Conservation (phyloP, 2,329 filamentous ascomycete genomes). For the Ceratocystis huliohia region DNA sequence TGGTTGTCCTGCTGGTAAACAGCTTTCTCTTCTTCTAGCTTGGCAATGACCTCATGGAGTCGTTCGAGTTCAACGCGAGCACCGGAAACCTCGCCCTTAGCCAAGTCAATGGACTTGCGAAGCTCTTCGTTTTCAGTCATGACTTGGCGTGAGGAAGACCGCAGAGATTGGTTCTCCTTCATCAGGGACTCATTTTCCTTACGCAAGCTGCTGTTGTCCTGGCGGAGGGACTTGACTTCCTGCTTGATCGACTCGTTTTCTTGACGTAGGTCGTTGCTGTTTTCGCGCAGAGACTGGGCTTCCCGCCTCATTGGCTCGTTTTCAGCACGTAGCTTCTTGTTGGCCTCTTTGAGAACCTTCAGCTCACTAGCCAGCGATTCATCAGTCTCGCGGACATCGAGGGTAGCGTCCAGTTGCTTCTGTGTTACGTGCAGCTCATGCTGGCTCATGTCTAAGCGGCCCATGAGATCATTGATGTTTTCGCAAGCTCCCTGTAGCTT, state of each 20-base stretch:
- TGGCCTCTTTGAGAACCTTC: slow-evolving; percentile 29
- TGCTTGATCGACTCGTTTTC: slow-evolving; percentile 30
- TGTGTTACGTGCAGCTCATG: slow-evolving; percentile 34
- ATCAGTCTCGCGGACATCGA: slow-evolving; percentile 31
- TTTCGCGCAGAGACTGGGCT: slow-evolving; percentile 31
- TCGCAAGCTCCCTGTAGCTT: slow-evolving; percentile 50
- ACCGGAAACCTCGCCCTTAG: slow-evolving; percentile 33
- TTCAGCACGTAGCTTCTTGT: slow-evolving; percentile 22
- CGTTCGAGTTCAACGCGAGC: slow-evolving; percentile 32
- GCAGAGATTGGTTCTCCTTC: slow-evolving; percentile 36
- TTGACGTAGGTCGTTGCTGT: slow-evolving; percentile 31
- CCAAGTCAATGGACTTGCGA: slow-evolving; percentile 31
- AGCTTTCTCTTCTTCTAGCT: slow-evolving; percentile 33
- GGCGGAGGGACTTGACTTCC: slow-evolving; percentile 33
- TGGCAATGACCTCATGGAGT: slow-evolving; percentile 30
- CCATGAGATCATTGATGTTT: slow-evolving; percentile 40
- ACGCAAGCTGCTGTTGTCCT: slow-evolving; percentile 32
- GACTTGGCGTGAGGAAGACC: slow-evolving; percentile 31
- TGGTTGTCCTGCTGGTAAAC: slow-evolving; percentile 39
- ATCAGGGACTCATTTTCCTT: slow-evolving; percentile 34
- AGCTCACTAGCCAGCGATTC: slow-evolving; percentile 33
- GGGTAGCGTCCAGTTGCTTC: slow-evolving; percentile 32
- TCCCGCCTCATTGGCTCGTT: slow-evolving; percentile 30
- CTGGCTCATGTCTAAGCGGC: slow-evolving; percentile 32
- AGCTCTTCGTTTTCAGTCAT: slow-evolving; percentile 35